Evolutionary conservation across 345 rosid species (phyloP).

Genomic region (Rhodamnia rubescens): DNA sequence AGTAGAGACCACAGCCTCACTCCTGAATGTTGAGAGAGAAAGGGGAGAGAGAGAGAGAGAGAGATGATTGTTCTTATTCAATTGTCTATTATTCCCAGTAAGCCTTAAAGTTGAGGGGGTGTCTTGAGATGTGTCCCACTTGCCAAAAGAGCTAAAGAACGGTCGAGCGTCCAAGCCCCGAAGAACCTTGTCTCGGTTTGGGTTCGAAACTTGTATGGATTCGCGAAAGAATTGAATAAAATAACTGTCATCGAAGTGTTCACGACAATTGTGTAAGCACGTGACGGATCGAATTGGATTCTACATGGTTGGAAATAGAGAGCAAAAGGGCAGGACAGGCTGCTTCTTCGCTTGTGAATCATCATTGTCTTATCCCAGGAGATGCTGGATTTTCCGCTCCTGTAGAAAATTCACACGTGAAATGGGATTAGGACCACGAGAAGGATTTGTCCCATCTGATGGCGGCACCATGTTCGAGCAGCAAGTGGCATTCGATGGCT

Average conservation of each 20-base stretch:
- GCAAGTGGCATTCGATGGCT: background rate
- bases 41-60: background rate
- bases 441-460: background rate
- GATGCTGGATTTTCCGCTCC: background rate
- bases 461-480: background rate
- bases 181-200: background rate
- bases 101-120: background rate
- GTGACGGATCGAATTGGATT: background rate
- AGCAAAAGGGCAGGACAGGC: background rate
- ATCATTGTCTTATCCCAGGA: background rate
- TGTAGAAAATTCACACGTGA: background rate
- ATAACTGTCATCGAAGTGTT: background rate
- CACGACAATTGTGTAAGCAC: background rate
- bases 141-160: background rate
- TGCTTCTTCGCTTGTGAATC: background rate
- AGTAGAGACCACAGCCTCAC: constrained; percentile 56
- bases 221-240: background rate
- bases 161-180: background rate
- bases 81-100: background rate
- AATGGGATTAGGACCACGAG: background rate
- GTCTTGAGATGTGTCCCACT: background rate
- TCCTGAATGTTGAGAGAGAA: constrained; percentile 50
- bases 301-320: background rate
- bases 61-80: background rate
- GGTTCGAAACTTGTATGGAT: background rate